Conservation (phyloP, 768 basidiomycete species). For the Crucibulum laeve region DNA sequence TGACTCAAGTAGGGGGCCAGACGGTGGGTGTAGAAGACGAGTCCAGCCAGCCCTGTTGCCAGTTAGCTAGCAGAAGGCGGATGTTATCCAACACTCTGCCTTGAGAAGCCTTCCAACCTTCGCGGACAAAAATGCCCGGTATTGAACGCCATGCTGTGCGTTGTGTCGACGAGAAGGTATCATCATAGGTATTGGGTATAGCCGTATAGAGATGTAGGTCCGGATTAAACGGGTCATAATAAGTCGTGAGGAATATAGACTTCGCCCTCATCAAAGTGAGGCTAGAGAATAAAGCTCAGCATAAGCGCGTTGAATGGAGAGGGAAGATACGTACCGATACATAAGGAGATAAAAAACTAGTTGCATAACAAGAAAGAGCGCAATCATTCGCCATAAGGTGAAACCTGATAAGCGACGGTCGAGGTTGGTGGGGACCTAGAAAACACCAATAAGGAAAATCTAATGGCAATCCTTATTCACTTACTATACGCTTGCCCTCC, state of each 20-base stretch:
- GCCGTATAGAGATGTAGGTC: slow-evolving; percentile 56
- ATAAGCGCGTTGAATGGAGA: slow-evolving; percentile 5
- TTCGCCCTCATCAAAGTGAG: slow-evolving; percentile 41
- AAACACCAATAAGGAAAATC: too few relatives aligned
- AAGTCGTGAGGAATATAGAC: slow-evolving; percentile 64
- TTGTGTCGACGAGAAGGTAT: slow-evolving; percentile 17
- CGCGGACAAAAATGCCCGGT: slow-evolving; percentile 28
- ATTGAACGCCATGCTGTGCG: slow-evolving; percentile 27
- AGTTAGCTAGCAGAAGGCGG: background rate
- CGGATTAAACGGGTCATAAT: slow-evolving; percentile 76
- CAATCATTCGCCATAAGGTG: slow-evolving; percentile 13
- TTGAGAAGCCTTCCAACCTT: background rate
- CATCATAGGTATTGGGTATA: slow-evolving; percentile 36
- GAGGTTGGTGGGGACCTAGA: too few relatives aligned
- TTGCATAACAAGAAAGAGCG: slow-evolving; percentile 30
- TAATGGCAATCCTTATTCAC: too few relatives aligned
- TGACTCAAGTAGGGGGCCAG: too few relatives aligned
- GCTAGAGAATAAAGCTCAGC: slow-evolving; percentile 22
- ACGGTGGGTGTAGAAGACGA: too few relatives aligned
- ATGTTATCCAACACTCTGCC: background rate
- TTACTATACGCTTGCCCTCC: too few relatives aligned
- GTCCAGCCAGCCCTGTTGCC: background rate
- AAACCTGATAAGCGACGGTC: too few relatives aligned
- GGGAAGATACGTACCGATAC: slow-evolving; percentile 46
- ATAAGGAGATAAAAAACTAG: slow-evolving; percentile 42